Evolutionary conservation across 805 yeast species (phyloP).

Genomic region (Pichia kluyveri): DNA sequence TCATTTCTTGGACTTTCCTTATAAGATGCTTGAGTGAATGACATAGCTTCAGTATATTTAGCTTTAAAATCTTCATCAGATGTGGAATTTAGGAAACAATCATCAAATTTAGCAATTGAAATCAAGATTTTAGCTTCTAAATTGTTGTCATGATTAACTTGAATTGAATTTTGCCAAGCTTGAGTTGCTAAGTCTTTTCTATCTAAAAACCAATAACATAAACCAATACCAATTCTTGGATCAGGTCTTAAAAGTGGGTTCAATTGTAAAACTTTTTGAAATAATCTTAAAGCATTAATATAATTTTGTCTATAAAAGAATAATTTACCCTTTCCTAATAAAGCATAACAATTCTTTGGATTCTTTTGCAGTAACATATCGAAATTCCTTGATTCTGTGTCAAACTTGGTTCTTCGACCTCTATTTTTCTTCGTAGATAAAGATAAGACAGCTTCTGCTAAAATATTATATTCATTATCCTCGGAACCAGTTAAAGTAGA

Average conservation of each 20-base stretch:
- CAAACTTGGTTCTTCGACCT: conserved; percentile 51
- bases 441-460: conserved; percentile 59
- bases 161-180: conserved; percentile 78
- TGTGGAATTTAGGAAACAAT: conserved; percentile 45
- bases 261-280: conserved; percentile 70
- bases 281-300: conserved; percentile 63
- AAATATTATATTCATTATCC: conserved; percentile 38
- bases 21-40: conserved; percentile 33
- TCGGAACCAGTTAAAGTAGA: conserved; percentile 17
- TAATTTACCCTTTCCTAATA: conserved; percentile 78
- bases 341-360: conserved; percentile 61
- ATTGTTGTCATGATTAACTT: conserved; percentile 46
- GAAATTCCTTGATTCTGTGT: conserved; percentile 60
- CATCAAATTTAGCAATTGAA: conserved; percentile 60
- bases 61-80: conserved; percentile 54
- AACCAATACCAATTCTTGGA: conserved; percentile 89
- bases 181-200: conserved; percentile 66
- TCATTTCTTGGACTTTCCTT: conserved; percentile 40
- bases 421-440: conserved; percentile 59
- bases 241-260: conserved; percentile 81
- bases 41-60: conserved; percentile 52
- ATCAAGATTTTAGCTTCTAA: conserved; percentile 56
- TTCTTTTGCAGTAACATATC: conserved; percentile 51
- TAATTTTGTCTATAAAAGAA: conserved; percentile 66
- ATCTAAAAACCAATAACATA: conserved; percentile 85